phyloP scores from a whole-genome alignment of 1,139 yeast genomes.

The Candida glucosophila region DNA sequence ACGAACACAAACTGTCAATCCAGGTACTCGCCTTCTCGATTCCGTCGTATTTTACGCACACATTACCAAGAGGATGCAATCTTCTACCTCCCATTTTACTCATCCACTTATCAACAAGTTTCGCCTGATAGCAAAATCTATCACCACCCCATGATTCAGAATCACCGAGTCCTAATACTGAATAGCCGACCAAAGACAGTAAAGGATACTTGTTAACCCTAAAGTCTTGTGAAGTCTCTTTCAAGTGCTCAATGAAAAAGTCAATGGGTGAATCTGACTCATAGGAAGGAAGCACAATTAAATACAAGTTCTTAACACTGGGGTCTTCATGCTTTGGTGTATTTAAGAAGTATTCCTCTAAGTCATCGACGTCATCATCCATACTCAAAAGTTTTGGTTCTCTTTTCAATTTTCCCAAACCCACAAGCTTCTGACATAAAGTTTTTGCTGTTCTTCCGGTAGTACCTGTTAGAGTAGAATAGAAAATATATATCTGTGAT shows the following conservation, averaged over 20 bases:
- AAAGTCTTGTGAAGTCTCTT: conserved; percentile 78
- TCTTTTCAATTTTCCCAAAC: conserved; percentile 22
- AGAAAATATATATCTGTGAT: conserved; percentile 56
- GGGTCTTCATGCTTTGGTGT: conserved; percentile 43
- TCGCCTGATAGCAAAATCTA: conserved; percentile 83
- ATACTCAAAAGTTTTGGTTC: conserved; percentile 56
- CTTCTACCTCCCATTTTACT: conserved; percentile 82
- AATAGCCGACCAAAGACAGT: conserved; percentile 59
- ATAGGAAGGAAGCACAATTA: conserved; percentile 79
- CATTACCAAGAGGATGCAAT: conserved; percentile 75
- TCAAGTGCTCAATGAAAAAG: conserved; percentile 70
- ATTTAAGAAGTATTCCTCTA: conserved; percentile 72
- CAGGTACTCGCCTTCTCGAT: conserved; percentile 57
- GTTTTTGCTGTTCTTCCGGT: conserved; percentile 60
- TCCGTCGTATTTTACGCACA: conserved; percentile 71
- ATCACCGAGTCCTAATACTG: conserved; percentile 86
- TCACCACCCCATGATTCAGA: conserved; percentile 72
- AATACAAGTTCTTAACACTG: conserved; percentile 42
- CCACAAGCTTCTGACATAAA: conserved; percentile 27
- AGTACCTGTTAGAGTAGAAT: conserved; percentile 80
- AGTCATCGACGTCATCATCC: conserved; percentile 75
- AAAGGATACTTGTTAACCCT: conserved; percentile 79
- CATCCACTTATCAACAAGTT: conserved; percentile 62
- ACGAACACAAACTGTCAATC: conserved; percentile 50
- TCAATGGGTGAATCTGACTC: conserved; percentile 92